A percentile compares a stretch with the other conserved stretches of the same genome.
Evolutionary conservation across 1,284 basidiomycete species (phyloP).

Genomic region (Meira nashicola): DNA sequence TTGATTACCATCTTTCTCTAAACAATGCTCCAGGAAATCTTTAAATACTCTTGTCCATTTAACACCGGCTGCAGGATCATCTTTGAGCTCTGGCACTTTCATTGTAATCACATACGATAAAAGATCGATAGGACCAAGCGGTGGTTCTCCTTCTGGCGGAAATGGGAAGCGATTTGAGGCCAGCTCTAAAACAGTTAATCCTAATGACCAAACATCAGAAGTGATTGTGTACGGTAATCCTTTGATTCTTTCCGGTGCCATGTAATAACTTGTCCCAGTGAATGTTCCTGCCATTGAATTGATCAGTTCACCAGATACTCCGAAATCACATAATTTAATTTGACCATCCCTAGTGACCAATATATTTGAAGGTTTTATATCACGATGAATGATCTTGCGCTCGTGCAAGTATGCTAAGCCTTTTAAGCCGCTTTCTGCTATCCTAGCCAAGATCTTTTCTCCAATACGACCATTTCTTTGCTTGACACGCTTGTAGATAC

Average conservation of each 20-base stretch:
- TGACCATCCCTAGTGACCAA: conserved; percentile 78
- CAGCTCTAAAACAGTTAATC: conserved; percentile 85
- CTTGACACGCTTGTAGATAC: conserved; percentile 77
- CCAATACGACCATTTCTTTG: conserved; percentile 71
- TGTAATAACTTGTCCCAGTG: conserved; percentile 93
- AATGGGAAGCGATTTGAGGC: conserved; percentile 94
- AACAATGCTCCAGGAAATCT: conserved; percentile 85
- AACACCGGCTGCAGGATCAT: conserved; percentile 57
- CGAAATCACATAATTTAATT: conserved; percentile 91
- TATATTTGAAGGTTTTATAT: conserved; percentile 96
- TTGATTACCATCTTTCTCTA: conserved; percentile 56
- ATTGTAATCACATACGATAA: conserved; percentile 84
- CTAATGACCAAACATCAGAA: conserved; percentile 97
- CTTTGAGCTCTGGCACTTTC: conserved; percentile 73
- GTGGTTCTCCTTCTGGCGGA: conserved; percentile 68
- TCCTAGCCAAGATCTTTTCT: conserved; percentile 84
- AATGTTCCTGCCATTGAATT: conserved; percentile 89
- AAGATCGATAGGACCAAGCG: conserved; percentile 78
- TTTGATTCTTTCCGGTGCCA: conserved; percentile 92
- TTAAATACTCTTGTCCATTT: conserved; percentile 82
- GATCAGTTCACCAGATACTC: conserved; percentile 90
- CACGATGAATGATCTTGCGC: conserved; percentile 86
- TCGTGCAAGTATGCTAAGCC: conserved; percentile 89
- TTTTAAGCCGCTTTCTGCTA: conserved; percentile 85
- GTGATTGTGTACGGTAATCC: conserved; percentile 85